Evolutionary conservation across 495 filamentous ascomycete species (phyloP).

Genomic region (Pseudoneurospora amorphoporcata): DNA sequence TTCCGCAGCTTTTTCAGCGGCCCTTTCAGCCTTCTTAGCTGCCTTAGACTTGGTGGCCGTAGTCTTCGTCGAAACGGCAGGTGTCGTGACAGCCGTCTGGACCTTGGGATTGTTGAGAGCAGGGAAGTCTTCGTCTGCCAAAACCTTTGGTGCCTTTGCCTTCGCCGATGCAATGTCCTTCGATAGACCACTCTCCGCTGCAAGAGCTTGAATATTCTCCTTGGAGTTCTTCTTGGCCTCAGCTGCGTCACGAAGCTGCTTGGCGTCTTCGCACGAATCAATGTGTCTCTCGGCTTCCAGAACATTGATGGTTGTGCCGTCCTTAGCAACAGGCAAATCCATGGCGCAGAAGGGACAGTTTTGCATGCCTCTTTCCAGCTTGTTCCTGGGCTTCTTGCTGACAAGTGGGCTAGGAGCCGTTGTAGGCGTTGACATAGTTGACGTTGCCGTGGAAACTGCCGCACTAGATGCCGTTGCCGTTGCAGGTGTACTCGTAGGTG

Average conservation of each 20-base stretch:
- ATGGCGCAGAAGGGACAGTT: neutral
- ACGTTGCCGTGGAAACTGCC: neutral
- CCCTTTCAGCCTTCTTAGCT: conserved; percentile 15
- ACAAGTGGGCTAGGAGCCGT: conserved; percentile 7
- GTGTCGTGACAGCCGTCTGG: conserved; percentile 8
- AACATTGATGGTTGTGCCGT: neutral
- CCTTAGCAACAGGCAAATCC: neutral
- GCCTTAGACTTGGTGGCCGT: conserved; percentile 14
- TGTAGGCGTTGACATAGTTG: neutral
- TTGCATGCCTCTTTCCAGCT: neutral
- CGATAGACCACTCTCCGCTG: conserved; percentile 34
- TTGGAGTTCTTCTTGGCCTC: conserved; percentile 43
- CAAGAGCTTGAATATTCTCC: conserved; percentile 35
- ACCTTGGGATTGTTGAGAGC: conserved; percentile 36
- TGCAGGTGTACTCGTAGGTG: neutral
- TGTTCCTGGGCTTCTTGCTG: conserved; percentile 8
- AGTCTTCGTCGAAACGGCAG: conserved; percentile 16
- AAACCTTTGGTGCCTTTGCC: conserved; percentile 23
- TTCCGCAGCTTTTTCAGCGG: conserved; percentile 10
- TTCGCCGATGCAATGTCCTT: conserved; percentile 39
- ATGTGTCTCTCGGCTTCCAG: neutral
- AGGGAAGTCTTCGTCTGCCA: conserved; percentile 51
- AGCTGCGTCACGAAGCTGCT: conserved; percentile 5
- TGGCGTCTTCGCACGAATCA: neutral
- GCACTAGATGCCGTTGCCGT: neutral